A percentile compares a stretch with the other conserved stretches of the same genome.
Conservation (phyloP, 306 rosid species). For the apple (Malus domestica) region ASM211411v1 NC_041805.1:27635501-27636000, state of each 20-base stretch:
- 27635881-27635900: not conserved
- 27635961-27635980: too few relatives aligned
- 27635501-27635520: slow-evolving; percentile 83
- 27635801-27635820: not conserved
- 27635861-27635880: too few relatives aligned
- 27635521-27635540: slow-evolving; percentile 36
- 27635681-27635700: slow-evolving; percentile 97
- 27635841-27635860: not conserved
- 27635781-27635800: not conserved
- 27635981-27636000: too few relatives aligned
- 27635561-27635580: not conserved
- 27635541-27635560: not conserved
- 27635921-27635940: not conserved
- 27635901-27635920: not conserved
- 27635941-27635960: not conserved
- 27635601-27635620: slow-evolving; percentile 28
- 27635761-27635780: not conserved
- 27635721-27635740: slow-evolving; percentile 67
- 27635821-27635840: not conserved
- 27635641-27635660: slow-evolving; percentile 94
- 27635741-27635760: slow-evolving; percentile 54
- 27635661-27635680: slow-evolving; percentile 88
- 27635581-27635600: not conserved
- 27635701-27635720: slow-evolving; percentile 80
- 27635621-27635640: slow-evolving; percentile 74